Percentiles rank a stretch among this genome's conserved stretches.
These are phyloP conservation scores for Suillus weaverae DNA, from an alignment of 768 basidiomycete genomes.

Conservation along the genomic window DNA sequence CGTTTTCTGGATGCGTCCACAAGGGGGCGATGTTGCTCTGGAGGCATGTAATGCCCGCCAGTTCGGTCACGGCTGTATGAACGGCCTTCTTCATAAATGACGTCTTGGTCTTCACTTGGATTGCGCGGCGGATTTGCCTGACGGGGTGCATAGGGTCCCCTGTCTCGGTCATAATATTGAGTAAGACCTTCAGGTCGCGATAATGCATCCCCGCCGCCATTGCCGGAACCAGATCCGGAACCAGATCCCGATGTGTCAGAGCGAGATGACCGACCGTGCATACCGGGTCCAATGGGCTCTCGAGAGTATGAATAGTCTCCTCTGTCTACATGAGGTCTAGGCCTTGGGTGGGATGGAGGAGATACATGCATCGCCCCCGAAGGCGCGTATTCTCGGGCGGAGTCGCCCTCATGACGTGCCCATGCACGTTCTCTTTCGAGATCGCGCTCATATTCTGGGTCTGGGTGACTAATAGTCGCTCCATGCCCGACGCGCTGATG, in stretches of 20 bases:
- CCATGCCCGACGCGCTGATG: conserved; percentile 71
- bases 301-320: conserved; percentile 32
- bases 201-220: conserved; percentile 43
- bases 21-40: conserved; percentile 39
- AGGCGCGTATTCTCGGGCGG: conserved; percentile 32
- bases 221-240: conserved; percentile 43
- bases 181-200: conserved; percentile 54
- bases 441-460: conserved; percentile 39
- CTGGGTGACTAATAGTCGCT: conserved; percentile 48
- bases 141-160: conserved; percentile 50
- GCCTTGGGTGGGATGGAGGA: conserved; percentile 38
- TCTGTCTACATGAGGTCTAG: conserved; percentile 36
- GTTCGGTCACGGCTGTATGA: conserved; percentile 38
- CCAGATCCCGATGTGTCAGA: conserved; percentile 60
- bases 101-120: conserved; percentile 49
- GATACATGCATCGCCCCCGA: conserved; percentile 39
- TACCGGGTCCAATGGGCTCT: conserved; percentile 30
- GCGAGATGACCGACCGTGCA: conserved; percentile 44
- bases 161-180: conserved; percentile 53
- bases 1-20: conserved; percentile 55
- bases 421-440: conserved; percentile 47
- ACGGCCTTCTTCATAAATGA: conserved; percentile 55
- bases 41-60: conserved; percentile 32
- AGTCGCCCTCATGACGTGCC: conserved; percentile 41
- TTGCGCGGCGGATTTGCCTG: conserved; percentile 42